phyloP scores from a whole-genome alignment of 495 filamentous ascomycete genomes.

The Podospora pseudopauciseta region DNA sequence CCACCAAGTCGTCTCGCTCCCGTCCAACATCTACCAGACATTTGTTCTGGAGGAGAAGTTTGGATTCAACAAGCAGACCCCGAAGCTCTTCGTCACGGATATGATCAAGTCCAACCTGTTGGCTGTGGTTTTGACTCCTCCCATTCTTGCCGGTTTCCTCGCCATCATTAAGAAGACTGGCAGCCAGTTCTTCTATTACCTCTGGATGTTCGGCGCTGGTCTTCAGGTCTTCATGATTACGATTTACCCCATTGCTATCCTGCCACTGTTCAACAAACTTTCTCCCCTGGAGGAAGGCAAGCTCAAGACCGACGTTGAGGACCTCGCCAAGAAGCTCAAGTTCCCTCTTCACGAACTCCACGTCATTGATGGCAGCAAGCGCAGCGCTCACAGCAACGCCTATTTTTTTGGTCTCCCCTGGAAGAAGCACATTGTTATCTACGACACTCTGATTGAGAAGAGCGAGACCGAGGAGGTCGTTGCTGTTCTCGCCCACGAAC shows the following conservation, averaged over 20 bases:
- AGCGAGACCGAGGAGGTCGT: slow-evolving; percentile 87
- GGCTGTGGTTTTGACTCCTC: slow-evolving; percentile 70
- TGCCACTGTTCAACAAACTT: slow-evolving; percentile 97
- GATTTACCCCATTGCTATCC: slow-evolving; percentile 89
- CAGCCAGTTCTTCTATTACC: slow-evolving; percentile 91
- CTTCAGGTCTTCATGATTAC: slow-evolving; percentile 93
- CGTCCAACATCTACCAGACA: slow-evolving; percentile 82
- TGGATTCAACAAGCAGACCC: slow-evolving; percentile 97
- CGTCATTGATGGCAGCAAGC: slow-evolving; percentile 97
- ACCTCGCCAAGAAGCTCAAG: slow-evolving; percentile 74
- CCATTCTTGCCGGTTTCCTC: slow-evolving; percentile 85
- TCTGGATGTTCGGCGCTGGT: slow-evolving; percentile 86
- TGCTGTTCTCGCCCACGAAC: slow-evolving; percentile 89
- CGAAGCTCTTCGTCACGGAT: slow-evolving; percentile 83
- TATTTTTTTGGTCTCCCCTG: slow-evolving; percentile 98
- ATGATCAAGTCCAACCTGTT: slow-evolving; percentile 88
- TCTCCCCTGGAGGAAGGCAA: slow-evolving; percentile 82
- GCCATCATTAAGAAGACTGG: slow-evolving; percentile 89
- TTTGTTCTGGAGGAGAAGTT: slow-evolving; percentile 96
- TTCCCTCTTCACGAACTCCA: slow-evolving; percentile 89
- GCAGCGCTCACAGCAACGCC: slow-evolving; percentile 94
- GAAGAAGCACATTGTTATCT: slow-evolving; percentile 99
- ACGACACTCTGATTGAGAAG: slow-evolving; percentile 95
- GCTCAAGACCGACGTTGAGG: slow-evolving; percentile 85
- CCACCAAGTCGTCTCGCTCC: slow-evolving; percentile 71